Evolutionary conservation across 306 rosid species (phyloP).

Genomic region (Lathyrus tuberosus): DNA sequence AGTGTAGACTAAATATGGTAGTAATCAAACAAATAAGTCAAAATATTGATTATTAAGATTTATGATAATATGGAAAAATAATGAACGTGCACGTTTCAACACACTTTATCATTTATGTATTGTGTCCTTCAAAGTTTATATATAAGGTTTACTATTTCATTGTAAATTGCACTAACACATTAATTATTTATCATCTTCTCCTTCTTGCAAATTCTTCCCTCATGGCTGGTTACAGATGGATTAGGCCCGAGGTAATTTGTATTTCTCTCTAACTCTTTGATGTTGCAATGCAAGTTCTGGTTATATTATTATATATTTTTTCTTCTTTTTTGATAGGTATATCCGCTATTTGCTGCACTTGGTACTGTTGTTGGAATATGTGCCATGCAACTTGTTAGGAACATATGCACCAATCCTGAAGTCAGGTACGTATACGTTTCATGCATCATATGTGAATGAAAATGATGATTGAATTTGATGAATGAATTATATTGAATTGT

Average conservation of each 20-base stretch:
- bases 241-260: constrained; percentile 74
- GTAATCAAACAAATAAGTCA: neutral
- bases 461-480: neutral
- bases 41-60: neutral
- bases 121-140: neutral
- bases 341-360: constrained; percentile 74
- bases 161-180: neutral
- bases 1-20: neutral
- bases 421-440: constrained; percentile 66
- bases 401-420: constrained; percentile 72
- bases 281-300: no score
- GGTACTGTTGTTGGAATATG: constrained; percentile 72
- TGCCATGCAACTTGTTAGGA: constrained; percentile 69
- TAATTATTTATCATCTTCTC: constrained; percentile 10
- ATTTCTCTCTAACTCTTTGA: neutral
- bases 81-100: constrained; percentile 5
- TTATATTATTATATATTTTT: neutral
- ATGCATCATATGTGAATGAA: neutral
- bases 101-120: neutral
- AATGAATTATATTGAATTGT: neutral
- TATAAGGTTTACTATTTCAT: neutral
- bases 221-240: constrained; percentile 58
- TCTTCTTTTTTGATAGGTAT: constrained; percentile 48
- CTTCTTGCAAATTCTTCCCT: neutral
- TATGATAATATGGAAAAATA: neutral